A percentile compares a stretch with the other conserved stretches of the same genome.
These are phyloP conservation scores for Fraxinus baroniana DNA, from an alignment of 305 asterid genomes.

Conservation along the genomic window DNA sequence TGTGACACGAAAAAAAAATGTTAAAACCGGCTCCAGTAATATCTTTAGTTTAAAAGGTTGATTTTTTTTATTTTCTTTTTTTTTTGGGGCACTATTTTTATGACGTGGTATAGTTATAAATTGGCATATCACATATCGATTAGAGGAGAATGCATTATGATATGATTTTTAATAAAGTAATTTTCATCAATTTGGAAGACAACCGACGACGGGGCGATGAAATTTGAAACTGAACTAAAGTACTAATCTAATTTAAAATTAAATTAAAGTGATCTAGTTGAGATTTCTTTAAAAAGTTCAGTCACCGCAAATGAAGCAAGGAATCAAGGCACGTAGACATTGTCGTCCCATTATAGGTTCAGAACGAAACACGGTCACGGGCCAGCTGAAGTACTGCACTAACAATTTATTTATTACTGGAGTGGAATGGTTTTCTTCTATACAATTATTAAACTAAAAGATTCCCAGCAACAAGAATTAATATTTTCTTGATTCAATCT, in stretches of 20 bases:
- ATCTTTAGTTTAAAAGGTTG: no score
- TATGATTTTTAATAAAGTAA: no score
- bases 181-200: neutral
- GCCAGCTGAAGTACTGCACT: neutral
- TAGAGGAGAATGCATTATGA: neutral
- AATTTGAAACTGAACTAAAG: neutral
- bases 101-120: no score
- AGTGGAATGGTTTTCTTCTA: neutral
- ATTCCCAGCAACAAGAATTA: neutral
- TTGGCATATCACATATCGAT: neutral
- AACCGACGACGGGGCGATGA: no score
- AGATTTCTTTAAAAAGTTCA: no score
- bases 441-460: neutral
- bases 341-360: neutral
- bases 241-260: neutral
- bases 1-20: neutral
- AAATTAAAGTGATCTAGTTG: neutral
- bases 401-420: neutral
- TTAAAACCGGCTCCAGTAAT: no score
- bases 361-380: slow-evolving; percentile 19
- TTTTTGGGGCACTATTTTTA: no score
- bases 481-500: neutral
- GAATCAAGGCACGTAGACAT: neutral
- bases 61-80: no score
- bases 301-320: neutral